These are phyloP conservation scores for Pleurotus pulmonarius DNA, from an alignment of 768 basidiomycete species.

Conservation along the genomic window DNA sequence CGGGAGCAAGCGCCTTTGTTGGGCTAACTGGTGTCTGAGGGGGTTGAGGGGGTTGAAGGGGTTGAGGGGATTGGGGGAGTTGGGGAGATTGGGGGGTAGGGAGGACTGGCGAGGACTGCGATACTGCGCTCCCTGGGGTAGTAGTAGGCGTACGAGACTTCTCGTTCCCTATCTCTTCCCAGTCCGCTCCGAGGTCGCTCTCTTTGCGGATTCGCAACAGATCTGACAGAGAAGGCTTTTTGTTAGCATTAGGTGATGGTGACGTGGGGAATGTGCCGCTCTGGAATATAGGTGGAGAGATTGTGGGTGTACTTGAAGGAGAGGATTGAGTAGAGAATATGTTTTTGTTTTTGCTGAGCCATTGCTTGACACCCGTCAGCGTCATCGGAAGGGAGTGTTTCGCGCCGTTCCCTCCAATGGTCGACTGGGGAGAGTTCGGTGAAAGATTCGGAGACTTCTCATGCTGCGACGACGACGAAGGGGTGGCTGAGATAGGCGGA, in stretches of 20 bases:
- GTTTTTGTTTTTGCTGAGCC: constrained; percentile 65
- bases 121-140: constrained; percentile 29
- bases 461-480: constrained; percentile 43
- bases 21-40: constrained; percentile 4
- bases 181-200: constrained; percentile 47
- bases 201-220: constrained; percentile 55
- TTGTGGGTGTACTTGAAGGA: constrained; percentile 31
- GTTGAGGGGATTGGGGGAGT: constrained; percentile 12
- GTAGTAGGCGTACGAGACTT: constrained; percentile 36
- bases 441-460: constrained; percentile 42
- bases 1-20: constrained; percentile 9
- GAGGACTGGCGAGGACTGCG: too few species aligned
- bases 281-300: constrained; percentile 22
- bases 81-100: too few species aligned
- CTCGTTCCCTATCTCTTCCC: constrained; percentile 54
- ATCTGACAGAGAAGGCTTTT: constrained; percentile 69
- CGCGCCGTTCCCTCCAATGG: constrained; percentile 29
- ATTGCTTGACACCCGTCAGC: constrained; percentile 75
- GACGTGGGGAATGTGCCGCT: constrained; percentile 14
- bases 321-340: constrained; percentile 43
- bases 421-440: constrained; percentile 34
- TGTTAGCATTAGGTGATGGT: constrained; percentile 31
- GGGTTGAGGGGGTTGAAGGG: constrained; percentile 9
- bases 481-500: constrained; percentile 35
- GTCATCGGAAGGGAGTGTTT: constrained; percentile 60